Evolutionary conservation across 2,329 filamentous ascomycete species (phyloP).

Genomic region (Venturia nashicola): DNA sequence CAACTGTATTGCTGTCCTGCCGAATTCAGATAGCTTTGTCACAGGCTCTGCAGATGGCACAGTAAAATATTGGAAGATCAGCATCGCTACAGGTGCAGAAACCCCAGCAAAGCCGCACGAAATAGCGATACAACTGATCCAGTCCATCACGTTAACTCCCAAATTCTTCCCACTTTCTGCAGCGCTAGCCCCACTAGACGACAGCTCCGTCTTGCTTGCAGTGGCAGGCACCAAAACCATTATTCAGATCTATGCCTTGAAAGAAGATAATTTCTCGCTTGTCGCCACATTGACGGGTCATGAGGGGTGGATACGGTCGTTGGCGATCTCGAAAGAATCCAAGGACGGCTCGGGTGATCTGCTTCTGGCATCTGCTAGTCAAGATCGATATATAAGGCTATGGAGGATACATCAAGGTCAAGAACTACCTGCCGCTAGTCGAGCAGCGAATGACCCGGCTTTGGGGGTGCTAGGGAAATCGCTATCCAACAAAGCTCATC

Average conservation of each 20-base stretch:
- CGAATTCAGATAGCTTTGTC: constrained; percentile 37
- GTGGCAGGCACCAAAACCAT: constrained; percentile 72
- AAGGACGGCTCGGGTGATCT: constrained; percentile 48
- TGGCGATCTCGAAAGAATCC: constrained; percentile 62
- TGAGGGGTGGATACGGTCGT: constrained; percentile 85
- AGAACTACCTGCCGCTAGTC: constrained; percentile 46
- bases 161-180: constrained; percentile 73
- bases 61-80: constrained; percentile 56
- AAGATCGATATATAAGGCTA: constrained; percentile 92
- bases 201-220: constrained; percentile 54
- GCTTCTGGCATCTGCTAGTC: constrained; percentile 81
- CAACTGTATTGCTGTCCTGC: constrained; percentile 45
- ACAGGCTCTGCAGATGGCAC: constrained; percentile 52
- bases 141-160: constrained; percentile 61
- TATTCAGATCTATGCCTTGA: constrained; percentile 67
- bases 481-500: constrained; percentile 80
- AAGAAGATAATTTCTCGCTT: constrained; percentile 48
- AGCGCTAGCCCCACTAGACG: constrained; percentile 51
- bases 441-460: constrained; percentile 42
- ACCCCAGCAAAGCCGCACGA: constrained; percentile 15
- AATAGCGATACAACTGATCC: constrained; percentile 39
- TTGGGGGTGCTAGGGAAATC: constrained; percentile 55
- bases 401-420: constrained; percentile 73
- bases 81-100: constrained; percentile 17
- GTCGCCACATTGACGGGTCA: constrained; percentile 76